Conservation (phyloP, 306 rosid species). For the Mimosa pudica region DNA sequence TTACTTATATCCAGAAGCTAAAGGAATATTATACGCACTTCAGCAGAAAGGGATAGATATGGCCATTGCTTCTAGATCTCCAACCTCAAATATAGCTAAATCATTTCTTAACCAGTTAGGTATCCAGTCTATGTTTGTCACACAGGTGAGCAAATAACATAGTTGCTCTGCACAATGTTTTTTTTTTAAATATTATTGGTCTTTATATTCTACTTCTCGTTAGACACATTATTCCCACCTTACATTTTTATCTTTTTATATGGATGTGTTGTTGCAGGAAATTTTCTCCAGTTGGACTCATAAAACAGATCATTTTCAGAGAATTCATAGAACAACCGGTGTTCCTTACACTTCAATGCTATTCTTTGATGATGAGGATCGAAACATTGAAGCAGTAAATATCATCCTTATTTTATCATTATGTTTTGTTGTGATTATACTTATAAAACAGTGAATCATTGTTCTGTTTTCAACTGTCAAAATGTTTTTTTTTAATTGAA, state of each 20-base stretch:
- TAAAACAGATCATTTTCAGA: conserved; percentile 39
- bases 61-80: conserved; percentile 40
- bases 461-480: neutral
- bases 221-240: neutral
- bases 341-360: conserved; percentile 35
- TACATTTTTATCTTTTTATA: neutral
- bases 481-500: neutral
- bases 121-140: conserved; percentile 33
- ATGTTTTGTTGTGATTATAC: neutral
- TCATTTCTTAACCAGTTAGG: conserved; percentile 35
- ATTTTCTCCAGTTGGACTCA: conserved; percentile 38
- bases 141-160: conserved; percentile 28
- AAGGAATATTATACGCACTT: conserved; percentile 36
- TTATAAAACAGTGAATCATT: neutral
- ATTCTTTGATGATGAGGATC: conserved; percentile 41
- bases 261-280: conserved; percentile 26
- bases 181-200: no score
- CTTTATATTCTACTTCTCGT: neutral
- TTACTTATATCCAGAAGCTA: conserved; percentile 33
- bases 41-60: conserved; percentile 40
- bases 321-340: conserved; percentile 33
- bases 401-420: neutral
- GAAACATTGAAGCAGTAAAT: conserved; percentile 35
- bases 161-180: neutral
- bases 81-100: conserved; percentile 31